Conservation (phyloP, 2,329 filamentous ascomycete species). For the Fonsecaea erecta region DNA sequence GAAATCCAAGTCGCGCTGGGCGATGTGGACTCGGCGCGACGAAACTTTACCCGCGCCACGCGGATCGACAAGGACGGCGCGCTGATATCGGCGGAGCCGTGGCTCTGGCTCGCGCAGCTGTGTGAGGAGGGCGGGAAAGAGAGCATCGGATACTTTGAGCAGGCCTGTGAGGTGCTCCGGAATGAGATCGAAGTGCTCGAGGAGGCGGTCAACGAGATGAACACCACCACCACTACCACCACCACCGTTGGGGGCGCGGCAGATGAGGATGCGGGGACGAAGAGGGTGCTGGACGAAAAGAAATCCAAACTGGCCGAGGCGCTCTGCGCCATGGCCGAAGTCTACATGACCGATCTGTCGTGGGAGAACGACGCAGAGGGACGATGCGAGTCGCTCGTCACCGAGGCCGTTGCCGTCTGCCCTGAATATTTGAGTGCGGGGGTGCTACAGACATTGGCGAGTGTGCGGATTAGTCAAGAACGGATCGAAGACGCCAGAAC, state of each 20-base stretch:
- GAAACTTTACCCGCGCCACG: slow-evolving; percentile 74
- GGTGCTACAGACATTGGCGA: slow-evolving; percentile 93
- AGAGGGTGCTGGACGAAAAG: slow-evolving; percentile 52
- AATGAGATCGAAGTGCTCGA: slow-evolving; percentile 45
- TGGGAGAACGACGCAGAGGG: slow-evolving; percentile 87
- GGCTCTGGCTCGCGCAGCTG: slow-evolving; percentile 80
- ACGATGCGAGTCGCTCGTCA: slow-evolving; percentile 84
- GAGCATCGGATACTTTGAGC: slow-evolving; percentile 66
- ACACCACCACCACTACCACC: too few species aligned
- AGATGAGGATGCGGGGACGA: not conserved
- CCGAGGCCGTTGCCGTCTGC: slow-evolving; percentile 84
- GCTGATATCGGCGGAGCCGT: slow-evolving; percentile 61
- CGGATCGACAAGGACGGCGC: slow-evolving; percentile 76
- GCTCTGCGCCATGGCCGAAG: slow-evolving; percentile 91
- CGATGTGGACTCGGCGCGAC: slow-evolving; percentile 74
- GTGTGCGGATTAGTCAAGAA: slow-evolving; percentile 86
- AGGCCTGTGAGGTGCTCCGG: slow-evolving; percentile 71
- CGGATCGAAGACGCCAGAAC: slow-evolving; percentile 77
- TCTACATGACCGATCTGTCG: slow-evolving; percentile 98
- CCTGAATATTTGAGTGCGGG: slow-evolving; percentile 71
- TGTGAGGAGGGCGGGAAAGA: slow-evolving; percentile 66
- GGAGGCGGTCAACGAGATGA: slow-evolving; percentile 40
- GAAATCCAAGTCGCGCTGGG: slow-evolving; percentile 83
- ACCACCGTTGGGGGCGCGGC: too few species aligned
- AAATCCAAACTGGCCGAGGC: slow-evolving; percentile 82